phyloP scores from a whole-genome alignment of 179 eudicot species.

The Silene coronaria region DNA sequence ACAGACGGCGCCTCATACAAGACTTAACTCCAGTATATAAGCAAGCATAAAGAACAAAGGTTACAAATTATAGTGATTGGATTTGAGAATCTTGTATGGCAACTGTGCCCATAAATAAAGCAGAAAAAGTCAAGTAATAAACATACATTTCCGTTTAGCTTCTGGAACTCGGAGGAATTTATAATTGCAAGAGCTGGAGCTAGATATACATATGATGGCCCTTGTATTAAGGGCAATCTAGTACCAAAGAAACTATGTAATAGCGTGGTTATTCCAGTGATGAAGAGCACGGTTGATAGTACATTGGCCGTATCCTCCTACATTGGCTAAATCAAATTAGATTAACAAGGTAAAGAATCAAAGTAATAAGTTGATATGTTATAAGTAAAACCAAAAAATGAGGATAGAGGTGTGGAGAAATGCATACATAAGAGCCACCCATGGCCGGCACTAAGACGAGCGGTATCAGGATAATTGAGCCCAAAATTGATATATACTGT shows the following conservation, averaged over 20 bases:
- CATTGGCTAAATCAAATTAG: constrained; percentile 52
- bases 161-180: constrained; percentile 80
- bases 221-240: constrained; percentile 87
- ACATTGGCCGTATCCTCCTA: constrained; percentile 92
- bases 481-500: constrained; percentile 80
- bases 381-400: too few species aligned
- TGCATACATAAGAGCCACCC: constrained; percentile 86
- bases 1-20: background rate
- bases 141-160: constrained; percentile 78
- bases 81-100: background rate
- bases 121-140: constrained; percentile 8
- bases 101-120: background rate
- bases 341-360: constrained; percentile 27
- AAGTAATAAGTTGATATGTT: background rate
- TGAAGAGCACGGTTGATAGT: constrained; percentile 81
- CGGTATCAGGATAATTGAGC: constrained; percentile 81
- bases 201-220: constrained; percentile 87
- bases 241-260: constrained; percentile 77
- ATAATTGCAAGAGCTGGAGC: constrained; percentile 91
- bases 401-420: background rate
- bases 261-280: constrained; percentile 83
- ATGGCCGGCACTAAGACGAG: constrained; percentile 91
- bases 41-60: background rate
- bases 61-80: background rate
- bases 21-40: background rate